Evolutionary conservation across 169 alveolate species (phyloP), one percentile per base, ranked within the genome.

Genomic region (Toxoplasma gondii): DNA sequence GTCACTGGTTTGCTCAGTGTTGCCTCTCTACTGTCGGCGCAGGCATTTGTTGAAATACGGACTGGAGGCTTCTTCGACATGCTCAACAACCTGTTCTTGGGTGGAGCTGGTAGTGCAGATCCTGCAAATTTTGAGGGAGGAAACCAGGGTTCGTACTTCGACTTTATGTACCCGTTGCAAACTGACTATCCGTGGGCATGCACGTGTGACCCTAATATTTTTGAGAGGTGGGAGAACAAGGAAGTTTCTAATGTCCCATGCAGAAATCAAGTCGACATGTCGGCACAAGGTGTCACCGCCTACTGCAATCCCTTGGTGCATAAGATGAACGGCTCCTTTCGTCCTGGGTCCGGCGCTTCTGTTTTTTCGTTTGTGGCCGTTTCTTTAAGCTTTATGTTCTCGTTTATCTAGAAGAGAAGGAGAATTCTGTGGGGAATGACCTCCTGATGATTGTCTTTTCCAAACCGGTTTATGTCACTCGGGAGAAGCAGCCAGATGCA

Each of bases 151-250:
- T 88, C 94, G 24, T 93, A 44, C 45, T 93, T 93, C 58, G 88
- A 93, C 36, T 93, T 88, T 36, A 90, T 90, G 95, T 93, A 87
- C 67, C 95, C 95, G 38, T n/a, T n/a, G 27, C 67, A 86, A 24
- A 70, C 84, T 39, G 95, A 93, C 93, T 88, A 93, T 36, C 95
- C 95, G 24, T 93, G 95, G 95, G 93, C 95, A 12, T 93, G 95
- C 70, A 91, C 45, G 5, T 93, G 95, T 39, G 95, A 93, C 39
- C 90, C 70, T 49, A n/a, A 34, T 0, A 54, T 43, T 64, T 90
- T 43, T 36, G 39, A 17, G 64, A 38, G 41, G 58, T 93, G 86
- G 88, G 78, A 39, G 29, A 31, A 44, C 24, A 88, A 88, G 7
- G 94, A 93, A 80, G 64, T 38, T 53, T 67, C 44, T 17, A 27